A percentile compares a stretch with the other conserved stretches of the same genome.
Conservation (phyloP, 345 rosid genomes). For the Populus tremula region DNA sequence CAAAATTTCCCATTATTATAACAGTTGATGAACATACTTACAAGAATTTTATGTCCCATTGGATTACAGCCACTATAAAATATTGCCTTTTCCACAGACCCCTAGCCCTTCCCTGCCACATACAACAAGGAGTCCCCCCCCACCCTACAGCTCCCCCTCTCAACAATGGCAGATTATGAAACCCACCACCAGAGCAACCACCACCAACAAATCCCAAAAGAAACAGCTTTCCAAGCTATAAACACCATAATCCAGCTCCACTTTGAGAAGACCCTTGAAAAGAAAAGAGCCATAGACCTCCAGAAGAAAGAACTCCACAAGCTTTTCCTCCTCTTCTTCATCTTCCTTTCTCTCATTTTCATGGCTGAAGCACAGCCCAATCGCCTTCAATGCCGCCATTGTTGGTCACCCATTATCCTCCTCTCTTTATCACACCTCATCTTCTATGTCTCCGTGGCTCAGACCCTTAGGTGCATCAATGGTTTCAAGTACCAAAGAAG, state of each 20-base stretch:
- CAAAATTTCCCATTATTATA: too few relatives aligned
- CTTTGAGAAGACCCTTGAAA: constrained; percentile 93
- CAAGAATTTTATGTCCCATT: neutral
- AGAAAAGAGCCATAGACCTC: constrained; percentile 86
- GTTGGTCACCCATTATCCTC: constrained; percentile 75
- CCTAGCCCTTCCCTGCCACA: neutral
- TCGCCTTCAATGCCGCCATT: constrained; percentile 86
- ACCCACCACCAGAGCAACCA: constrained; percentile 26
- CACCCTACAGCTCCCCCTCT: neutral
- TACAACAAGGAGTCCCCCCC: neutral
- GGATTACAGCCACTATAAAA: neutral
- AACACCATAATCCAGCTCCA: constrained; percentile 97
- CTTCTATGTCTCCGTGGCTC: constrained; percentile 92
- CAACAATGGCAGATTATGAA: constrained; percentile 75
- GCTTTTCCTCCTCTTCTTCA: constrained; percentile 83
- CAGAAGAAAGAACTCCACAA: constrained; percentile 96
- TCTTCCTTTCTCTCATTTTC: constrained; percentile 73
- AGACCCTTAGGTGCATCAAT: constrained; percentile 87
- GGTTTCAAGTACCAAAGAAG: constrained; percentile 98
- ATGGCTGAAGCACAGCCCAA: constrained; percentile 49
- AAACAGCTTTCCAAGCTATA: constrained; percentile 81
- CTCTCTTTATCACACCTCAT: constrained; percentile 83
- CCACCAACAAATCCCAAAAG: constrained; percentile 60
- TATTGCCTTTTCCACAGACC: neutral
- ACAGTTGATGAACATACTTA: neutral